phyloP scores from a whole-genome alignment of 345 rosid genomes.

The Lepidium africanum region DNA sequence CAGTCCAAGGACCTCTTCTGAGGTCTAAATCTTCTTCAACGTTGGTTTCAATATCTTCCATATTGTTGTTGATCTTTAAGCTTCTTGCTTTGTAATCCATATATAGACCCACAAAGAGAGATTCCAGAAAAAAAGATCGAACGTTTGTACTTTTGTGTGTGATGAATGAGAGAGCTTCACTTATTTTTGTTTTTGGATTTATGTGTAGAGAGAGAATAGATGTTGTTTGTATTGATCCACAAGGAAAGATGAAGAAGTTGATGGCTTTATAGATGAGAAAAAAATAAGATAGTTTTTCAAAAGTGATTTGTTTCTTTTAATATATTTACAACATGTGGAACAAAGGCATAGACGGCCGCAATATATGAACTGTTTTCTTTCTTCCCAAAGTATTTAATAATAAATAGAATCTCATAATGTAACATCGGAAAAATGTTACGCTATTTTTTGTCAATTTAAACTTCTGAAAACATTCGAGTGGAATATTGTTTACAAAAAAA shows the following conservation, averaged over 20 bases:
- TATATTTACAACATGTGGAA: slow-evolving; percentile 11
- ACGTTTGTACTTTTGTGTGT: neutral
- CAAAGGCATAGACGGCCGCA: slow-evolving; percentile 18
- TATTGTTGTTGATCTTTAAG: slow-evolving; percentile 3
- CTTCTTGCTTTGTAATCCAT: slow-evolving; percentile 10
- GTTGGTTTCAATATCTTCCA: neutral
- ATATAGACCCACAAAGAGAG: slow-evolving; percentile 2
- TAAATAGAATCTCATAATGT: neutral
- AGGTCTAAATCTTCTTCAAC: slow-evolving; percentile 42
- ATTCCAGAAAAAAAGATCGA: neutral
- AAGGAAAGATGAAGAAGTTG: slow-evolving; percentile 10
- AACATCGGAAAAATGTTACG: too few relatives aligned
- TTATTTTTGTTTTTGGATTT: neutral
- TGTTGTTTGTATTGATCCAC: slow-evolving; percentile 7
- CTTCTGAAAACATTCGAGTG: too few relatives aligned
- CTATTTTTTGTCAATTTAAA: too few relatives aligned
- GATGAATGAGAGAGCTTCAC: neutral
- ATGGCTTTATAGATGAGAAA: slow-evolving; percentile 20
- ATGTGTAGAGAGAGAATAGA: slow-evolving; percentile 17
- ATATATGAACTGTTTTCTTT: neutral
- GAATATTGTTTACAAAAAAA: too few relatives aligned
- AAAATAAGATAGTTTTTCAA: neutral
- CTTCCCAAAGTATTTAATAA: neutral
- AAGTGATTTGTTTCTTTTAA: neutral
- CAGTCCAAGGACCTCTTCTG: slow-evolving; percentile 77